Conservation (phyloP, 2,329 filamentous ascomycete species). For the Acephala macrosclerotiorum region DNA sequence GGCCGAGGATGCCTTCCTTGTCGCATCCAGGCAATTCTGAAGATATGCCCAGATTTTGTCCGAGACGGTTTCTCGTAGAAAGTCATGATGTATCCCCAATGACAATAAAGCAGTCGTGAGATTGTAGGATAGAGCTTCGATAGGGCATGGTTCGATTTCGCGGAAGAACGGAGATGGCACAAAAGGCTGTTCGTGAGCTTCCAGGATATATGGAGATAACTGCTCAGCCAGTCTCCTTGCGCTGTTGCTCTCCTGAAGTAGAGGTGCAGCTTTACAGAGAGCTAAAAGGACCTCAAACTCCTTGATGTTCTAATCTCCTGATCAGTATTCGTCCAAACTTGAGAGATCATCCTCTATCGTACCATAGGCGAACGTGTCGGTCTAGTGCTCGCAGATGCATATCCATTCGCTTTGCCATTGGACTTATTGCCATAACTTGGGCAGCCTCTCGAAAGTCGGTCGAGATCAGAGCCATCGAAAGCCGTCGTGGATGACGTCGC, state of each 20-base stretch:
- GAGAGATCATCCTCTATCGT: slow-evolving; percentile 27
- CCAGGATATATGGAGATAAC: slow-evolving; percentile 83
- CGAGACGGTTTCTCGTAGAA: slow-evolving; percentile 70
- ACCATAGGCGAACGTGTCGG: slow-evolving; percentile 69
- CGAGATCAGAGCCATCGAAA: slow-evolving; percentile 69
- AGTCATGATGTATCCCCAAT: slow-evolving; percentile 75
- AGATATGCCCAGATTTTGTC: slow-evolving; percentile 76
- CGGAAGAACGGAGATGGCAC: slow-evolving; percentile 82
- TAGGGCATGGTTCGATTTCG: slow-evolving; percentile 85
- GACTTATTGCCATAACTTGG: slow-evolving; percentile 51
- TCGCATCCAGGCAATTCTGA: slow-evolving; percentile 70
- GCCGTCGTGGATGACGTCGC: slow-evolving; percentile 60
- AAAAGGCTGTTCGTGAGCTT: slow-evolving; percentile 82
- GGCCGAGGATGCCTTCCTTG: slow-evolving; percentile 60
- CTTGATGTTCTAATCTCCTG: slow-evolving; percentile 70
- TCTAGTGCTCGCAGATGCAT: slow-evolving; percentile 50
- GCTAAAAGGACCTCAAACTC: slow-evolving; percentile 93
- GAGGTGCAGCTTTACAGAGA: slow-evolving; percentile 87
- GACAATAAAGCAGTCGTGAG: slow-evolving; percentile 84
- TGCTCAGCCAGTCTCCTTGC: slow-evolving; percentile 82
- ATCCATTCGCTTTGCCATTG: slow-evolving; percentile 57
- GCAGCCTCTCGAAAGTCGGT: slow-evolving; percentile 66
- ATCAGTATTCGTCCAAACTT: slow-evolving; percentile 26
- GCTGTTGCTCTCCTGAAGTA: slow-evolving; percentile 72
- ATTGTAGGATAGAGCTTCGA: slow-evolving; percentile 81